Base-by-base conservation (phyloP, 2,329 filamentous ascomycete genomes). In the Talaromyces sp. region DNA sequence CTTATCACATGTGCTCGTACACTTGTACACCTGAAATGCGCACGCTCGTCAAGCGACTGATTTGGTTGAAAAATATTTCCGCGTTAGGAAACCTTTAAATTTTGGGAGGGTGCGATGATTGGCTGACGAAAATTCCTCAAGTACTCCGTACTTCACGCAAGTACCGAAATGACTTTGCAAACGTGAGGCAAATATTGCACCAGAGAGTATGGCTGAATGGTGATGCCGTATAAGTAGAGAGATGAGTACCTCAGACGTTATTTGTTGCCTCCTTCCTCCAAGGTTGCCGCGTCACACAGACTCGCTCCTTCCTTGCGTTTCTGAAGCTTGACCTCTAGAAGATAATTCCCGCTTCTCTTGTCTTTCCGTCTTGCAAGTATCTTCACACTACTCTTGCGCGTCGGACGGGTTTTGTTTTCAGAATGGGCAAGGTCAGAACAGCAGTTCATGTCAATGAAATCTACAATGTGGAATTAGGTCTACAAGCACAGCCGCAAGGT, bases 391-490 rank as follows among this genome's bases (percentile, higher is more conserved):
- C 16, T 50, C 31, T 2, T 19, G 7, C 3, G 9, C 16, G 8
- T 13, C 31, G 31, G n/a, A 19, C 13, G n/a, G 13, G 19, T 27
- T 31, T 9, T 7, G 10, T 37, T 1, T 19, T 1, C 37, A 52
- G 43, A 39, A 65, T 65, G 63, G 63, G 57, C 11, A 65, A 56
- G 52, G 41, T 62, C 64, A 62, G 45, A 62, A 57, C 52, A 11
- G 62, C 62, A 27, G 56, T 35, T 3, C 56, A 65, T 6, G 58
- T 65, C 35, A 24, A 64, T 33, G 16, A 48, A n/a, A 35, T 64
- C 16, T 64, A 64, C 45, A 48, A 59, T 16, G 63, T 57, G 43
- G 64, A 62, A 39, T 8, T 66, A 22, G 60, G 59, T 3, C 31
- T 66, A 11, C 48, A 60, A 13, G 60, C 64, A 31, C 59, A 43